Evolutionary conservation across 441 rosid genomes (phyloP), one percentile per base, ranked within the genome.

Genomic region (Croton setiger): DNA sequence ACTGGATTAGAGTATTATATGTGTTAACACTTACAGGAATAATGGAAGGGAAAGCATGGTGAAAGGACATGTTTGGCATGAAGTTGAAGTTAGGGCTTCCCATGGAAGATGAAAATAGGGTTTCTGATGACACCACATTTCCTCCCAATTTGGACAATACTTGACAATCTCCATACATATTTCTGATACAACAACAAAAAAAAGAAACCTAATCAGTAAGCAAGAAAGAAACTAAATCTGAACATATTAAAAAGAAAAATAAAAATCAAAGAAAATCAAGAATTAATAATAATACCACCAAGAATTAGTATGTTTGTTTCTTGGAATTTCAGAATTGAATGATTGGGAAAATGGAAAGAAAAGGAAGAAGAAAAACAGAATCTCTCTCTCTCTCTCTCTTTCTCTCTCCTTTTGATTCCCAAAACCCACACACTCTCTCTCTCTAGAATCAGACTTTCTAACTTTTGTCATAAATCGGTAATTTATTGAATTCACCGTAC

Each of bases 21-120:
- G n/a, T n/a, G 27, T 2, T 14, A 23, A 10, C 57, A 74, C 86
- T 77, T 82, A 93, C 96, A 58, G 93, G 92, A 17, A 83, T 61
- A 17, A 84, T 14, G 55, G 93, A 68, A 39, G 91, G 74, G 76
- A 82, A 86, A 41, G 91, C 72, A 71, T 84, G 84, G 69, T 83
- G 85, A 76, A 86, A 87, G 63, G 80, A 39, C 70, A 64, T 53
- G 76, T 66, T 68, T 60, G 95, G 84, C 65, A 88, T 78, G 90
- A 86, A 86, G 84, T 78, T 87, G 76, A 87, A 88, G 78, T 81
- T 91, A 83, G 90, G 88, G 90, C 83, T 91, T 72, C 85, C 90
- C 72, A 86, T 79, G 9, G 87, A 76, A 33, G 90, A 75, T 18
- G 90, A 75, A 75, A 83, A 87, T 63, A 88, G 60, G 81, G 76